Base-by-base conservation (phyloP, 768 basidiomycete genomes). In the Scleroderma citrinum region DNA sequence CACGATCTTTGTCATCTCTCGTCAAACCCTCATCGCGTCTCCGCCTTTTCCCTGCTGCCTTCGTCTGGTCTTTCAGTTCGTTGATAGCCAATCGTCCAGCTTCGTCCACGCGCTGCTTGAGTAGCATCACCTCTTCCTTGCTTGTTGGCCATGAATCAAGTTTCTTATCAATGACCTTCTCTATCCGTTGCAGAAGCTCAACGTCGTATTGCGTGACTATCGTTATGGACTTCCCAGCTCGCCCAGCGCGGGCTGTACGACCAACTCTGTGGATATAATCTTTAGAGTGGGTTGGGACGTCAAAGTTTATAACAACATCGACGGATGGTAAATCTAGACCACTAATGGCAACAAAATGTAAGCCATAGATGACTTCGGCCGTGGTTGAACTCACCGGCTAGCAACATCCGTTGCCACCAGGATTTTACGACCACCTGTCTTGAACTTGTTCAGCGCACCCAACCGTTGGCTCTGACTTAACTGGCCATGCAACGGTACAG, bases 231-330 rank as follows among this genome's bases (percentile, higher is more conserved):
- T 97, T 97, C 38, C 96, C 96, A 2, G 92, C 83, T 37, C 96
- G 82, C n/a, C 96, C 96, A 3, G 96, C 96, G 62, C 96, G 87
- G 6, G 96, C 96, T 29, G 96, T 99, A 49, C 96, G 82, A 34
- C 96, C 96, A 10, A 99, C 96, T 38, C 96, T 83, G 64, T 99
- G 96, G 44, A 99, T 96, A 69, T 99, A 99, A 66, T 98, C 96
- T 72, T 99, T 98, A 14, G 94, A 97, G 65, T 98, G 91, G 1
- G 91, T 91, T 1, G 96, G 96, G 54, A 97, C 87, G 66, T 96
- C 94, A 66, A 91, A 99, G 69, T 99, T 99, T 69, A 99, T 90
- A 49, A 99, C 94, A 31, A 94, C 73, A 62, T 99, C 96, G 34
- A 99, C 96, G 23, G 86, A 81, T 11, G 94, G 93, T 51, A 99